These are phyloP conservation scores for Patellifolia procumbens DNA, from an alignment of 179 eudicot species.

Conservation along the genomic window DNA sequence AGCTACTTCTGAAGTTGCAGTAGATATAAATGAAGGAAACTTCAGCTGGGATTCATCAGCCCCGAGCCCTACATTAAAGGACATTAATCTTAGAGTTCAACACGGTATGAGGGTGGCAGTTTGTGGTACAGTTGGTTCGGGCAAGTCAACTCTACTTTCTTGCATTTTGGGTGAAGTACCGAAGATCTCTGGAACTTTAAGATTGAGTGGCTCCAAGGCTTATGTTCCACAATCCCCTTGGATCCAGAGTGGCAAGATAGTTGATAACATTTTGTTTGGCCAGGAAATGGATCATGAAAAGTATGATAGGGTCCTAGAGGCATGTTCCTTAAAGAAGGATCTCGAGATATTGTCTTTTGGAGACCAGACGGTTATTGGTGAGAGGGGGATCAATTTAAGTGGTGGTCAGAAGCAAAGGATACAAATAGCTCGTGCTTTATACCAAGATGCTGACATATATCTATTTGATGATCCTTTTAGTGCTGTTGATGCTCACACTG, in stretches of 20 bases:
- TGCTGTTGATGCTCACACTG: conserved; percentile 86
- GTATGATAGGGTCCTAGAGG: conserved; percentile 55
- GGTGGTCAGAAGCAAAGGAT: conserved; percentile 36
- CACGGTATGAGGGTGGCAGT: conserved; percentile 79
- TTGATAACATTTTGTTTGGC: conserved; percentile 61
- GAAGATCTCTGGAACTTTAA: conserved; percentile 56
- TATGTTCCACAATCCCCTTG: conserved; percentile 74
- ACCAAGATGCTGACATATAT: conserved; percentile 73
- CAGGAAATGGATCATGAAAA: conserved; percentile 44
- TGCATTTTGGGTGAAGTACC: conserved; percentile 79
- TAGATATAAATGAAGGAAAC: conserved; percentile 58
- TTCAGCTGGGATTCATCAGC: conserved; percentile 68
- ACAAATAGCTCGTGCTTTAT: conserved; percentile 68
- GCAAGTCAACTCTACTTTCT: conserved; percentile 81
- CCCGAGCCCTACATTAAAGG: conserved; percentile 49
- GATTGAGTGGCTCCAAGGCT: conserved; percentile 53
- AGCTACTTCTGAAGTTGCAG: conserved; percentile 44
- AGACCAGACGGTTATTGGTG: conserved; percentile 63
- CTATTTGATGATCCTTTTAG: conserved; percentile 82
- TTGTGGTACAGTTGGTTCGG: conserved; percentile 88
- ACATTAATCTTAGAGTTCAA: conserved; percentile 50
- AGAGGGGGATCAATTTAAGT: conserved; percentile 57
- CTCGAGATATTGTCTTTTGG: conserved; percentile 57
- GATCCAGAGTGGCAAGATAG: conserved; percentile 71
- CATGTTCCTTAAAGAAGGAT: conserved; percentile 63